Percentiles rank a stretch among this genome's conserved stretches.
These are phyloP conservation scores for Hyaloscypha finlandica DNA, from an alignment of 495 filamentous ascomycete genomes.

Conservation along the genomic window DNA sequence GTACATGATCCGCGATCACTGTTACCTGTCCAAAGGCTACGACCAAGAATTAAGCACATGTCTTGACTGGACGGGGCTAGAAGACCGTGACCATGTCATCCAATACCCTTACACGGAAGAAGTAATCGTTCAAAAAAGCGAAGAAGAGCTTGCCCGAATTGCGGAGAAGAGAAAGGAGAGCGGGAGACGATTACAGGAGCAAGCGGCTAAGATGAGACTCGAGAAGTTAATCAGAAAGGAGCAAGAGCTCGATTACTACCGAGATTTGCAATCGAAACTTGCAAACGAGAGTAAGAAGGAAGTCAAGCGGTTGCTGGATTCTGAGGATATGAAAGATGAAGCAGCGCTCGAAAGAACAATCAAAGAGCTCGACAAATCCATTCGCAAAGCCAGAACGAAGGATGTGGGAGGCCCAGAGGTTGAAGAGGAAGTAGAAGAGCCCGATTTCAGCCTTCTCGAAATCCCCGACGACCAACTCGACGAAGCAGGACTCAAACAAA, in stretches of 20 bases:
- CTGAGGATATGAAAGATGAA: conserved; percentile 91
- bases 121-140: conserved; percentile 80
- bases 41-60: conserved; percentile 71
- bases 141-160: conserved; percentile 85
- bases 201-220: conserved; percentile 93
- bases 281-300: conserved; percentile 79
- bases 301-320: conserved; percentile 77
- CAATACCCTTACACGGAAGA: conserved; percentile 95
- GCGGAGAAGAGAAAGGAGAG: conserved; percentile 93
- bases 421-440: conserved; percentile 72
- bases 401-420: conserved; percentile 84
- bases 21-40: conserved; percentile 84
- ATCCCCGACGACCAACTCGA: conserved; percentile 89
- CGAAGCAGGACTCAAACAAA: conserved; percentile 85
- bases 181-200: conserved; percentile 87
- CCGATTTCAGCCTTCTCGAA: conserved; percentile 85
- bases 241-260: conserved; percentile 92
- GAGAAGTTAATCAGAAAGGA: conserved; percentile 95
- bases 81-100: conserved; percentile 83
- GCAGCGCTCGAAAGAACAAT: conserved; percentile 74
- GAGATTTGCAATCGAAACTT: conserved; percentile 69
- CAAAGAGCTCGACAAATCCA: conserved; percentile 83
- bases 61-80: conserved; percentile 84
- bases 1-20: conserved; percentile 83
- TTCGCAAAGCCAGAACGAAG: conserved; percentile 85